Evolutionary conservation across 345 rosid species (phyloP), one percentile per base, ranked within the genome.

Genomic region (Microcos paniculata): DNA sequence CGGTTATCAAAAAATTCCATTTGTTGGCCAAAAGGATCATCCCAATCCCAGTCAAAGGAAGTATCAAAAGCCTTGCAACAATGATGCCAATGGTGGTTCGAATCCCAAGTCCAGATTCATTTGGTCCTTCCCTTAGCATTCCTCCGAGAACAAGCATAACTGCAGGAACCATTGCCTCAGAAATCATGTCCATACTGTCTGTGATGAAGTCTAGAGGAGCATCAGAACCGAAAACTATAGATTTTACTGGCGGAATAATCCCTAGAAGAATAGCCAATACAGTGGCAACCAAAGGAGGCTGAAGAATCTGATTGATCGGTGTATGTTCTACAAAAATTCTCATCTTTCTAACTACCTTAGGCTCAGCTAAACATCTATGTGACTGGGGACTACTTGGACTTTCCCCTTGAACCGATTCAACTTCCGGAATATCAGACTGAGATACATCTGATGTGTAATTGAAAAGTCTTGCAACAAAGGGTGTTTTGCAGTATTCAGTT

Each of bases 21-120:
- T 68, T 72, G 28, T 80, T 80, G 1, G 88, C 90, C 76, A 78
- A 46, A 4, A 35, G 43, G 9, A 85, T 18, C 4, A 83, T 71
- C 13, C 88, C 90, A 4, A 82, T 80, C 33, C 84, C 87, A 4
- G 80, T 28, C 69, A 80, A 56, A 14, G 88, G 90, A 43, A 85
- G 84, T n/a, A 85, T 57, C 62, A 85, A 7, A 14, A 85, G 80
- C 83, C 90, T 79, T 8, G 87, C 85, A 1, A 82, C 77, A 0
- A 80, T 77, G 53, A 87, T 87, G 24, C 85, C 90, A n/a, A 78
- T 56, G 0, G 85, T 85, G 13, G 90, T 81, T 10, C 77, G 76
- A 33, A 76, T 48, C 45, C 90, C 87, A 0, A 87, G 87, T 10
- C 63, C 77, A 0, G 88, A 87, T 62, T 76, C 81, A 4, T 75